phyloP scores from a whole-genome alignment of 108 stramenopile species.

The Pseudonitzschia multistriata region DNA sequence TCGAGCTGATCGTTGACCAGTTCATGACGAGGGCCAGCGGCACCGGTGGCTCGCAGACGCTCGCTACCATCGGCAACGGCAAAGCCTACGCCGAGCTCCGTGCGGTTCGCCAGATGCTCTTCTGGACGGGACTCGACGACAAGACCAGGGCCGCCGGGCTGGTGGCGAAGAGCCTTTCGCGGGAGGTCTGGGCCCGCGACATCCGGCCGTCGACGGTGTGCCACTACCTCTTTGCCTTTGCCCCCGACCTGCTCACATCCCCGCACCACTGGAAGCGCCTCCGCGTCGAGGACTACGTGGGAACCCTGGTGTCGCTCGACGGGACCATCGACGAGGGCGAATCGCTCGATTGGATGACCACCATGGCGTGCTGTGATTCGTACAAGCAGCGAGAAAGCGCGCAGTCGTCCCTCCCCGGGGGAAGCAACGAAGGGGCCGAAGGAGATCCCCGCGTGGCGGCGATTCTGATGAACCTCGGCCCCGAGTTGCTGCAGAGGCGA shows the following conservation, averaged over 20 bases:
- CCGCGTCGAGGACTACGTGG: slow-evolving; percentile 74
- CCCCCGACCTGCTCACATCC: slow-evolving; percentile 71
- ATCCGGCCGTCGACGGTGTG: slow-evolving; percentile 80
- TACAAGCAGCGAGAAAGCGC: slow-evolving; percentile 80
- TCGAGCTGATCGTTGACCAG: slow-evolving; percentile 78
- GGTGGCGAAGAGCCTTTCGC: slow-evolving; percentile 67
- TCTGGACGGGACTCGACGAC: slow-evolving; percentile 82
- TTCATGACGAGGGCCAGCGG: slow-evolving; percentile 65
- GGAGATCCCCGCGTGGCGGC: slow-evolving; percentile 72
- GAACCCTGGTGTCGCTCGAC: slow-evolving; percentile 58
- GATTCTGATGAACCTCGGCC: slow-evolving; percentile 76
- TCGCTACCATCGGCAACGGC: slow-evolving; percentile 69
- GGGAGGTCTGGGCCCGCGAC: slow-evolving; percentile 82
- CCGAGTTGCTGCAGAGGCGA: slow-evolving; percentile 70
- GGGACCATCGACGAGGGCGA: slow-evolving; percentile 84
- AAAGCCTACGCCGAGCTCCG: slow-evolving; percentile 84
- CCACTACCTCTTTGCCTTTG: slow-evolving; percentile 83
- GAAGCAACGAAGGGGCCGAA: slow-evolving; percentile 25
- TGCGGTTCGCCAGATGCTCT: slow-evolving; percentile 81
- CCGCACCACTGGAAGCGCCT: slow-evolving; percentile 84
- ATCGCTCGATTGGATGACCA: slow-evolving; percentile 85
- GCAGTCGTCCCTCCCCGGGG: slow-evolving; percentile 28
- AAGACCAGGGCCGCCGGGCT: slow-evolving; percentile 44
- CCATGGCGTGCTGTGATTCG: slow-evolving; percentile 84
- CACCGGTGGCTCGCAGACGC: slow-evolving; percentile 39